These are phyloP conservation scores for Solanum hybrid DNA, from an alignment of 305 asterid species.

Conservation along the genomic window DNA sequence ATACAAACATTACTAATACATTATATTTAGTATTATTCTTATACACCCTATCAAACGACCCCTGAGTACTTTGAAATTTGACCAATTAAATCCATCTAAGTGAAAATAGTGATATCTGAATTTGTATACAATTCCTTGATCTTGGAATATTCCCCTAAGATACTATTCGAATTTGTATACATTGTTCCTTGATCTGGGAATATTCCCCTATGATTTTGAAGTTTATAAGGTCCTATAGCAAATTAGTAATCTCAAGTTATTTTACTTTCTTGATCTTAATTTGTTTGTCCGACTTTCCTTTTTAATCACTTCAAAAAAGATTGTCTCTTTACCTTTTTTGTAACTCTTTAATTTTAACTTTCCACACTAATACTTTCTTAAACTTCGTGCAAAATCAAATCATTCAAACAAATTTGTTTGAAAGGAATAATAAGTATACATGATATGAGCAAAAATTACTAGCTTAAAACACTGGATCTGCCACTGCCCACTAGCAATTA, in stretches of 20 bases:
- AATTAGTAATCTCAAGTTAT: background rate
- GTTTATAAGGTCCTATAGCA: background rate
- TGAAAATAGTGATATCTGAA: background rate
- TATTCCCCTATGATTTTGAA: background rate
- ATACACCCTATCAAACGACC: background rate
- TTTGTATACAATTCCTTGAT: background rate
- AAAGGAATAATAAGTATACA: background rate
- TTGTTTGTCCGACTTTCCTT: background rate
- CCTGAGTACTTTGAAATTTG: background rate
- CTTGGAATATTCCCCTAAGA: background rate
- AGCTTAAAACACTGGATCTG: background rate
- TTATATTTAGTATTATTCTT: background rate
- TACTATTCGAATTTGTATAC: background rate
- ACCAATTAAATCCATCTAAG: background rate
- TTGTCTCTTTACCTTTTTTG: background rate
- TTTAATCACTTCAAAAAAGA: background rate
- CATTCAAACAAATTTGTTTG: background rate
- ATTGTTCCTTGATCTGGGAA: background rate
- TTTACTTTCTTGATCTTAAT: background rate
- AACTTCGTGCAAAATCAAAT: background rate
- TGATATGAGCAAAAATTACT: background rate
- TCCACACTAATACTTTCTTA: background rate
- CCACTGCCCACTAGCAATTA: background rate
- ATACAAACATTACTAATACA: background rate
- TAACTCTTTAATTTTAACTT: background rate